Base-by-base conservation (phyloP, 495 filamentous ascomycete species). In the Lophium mytilinum region DNA sequence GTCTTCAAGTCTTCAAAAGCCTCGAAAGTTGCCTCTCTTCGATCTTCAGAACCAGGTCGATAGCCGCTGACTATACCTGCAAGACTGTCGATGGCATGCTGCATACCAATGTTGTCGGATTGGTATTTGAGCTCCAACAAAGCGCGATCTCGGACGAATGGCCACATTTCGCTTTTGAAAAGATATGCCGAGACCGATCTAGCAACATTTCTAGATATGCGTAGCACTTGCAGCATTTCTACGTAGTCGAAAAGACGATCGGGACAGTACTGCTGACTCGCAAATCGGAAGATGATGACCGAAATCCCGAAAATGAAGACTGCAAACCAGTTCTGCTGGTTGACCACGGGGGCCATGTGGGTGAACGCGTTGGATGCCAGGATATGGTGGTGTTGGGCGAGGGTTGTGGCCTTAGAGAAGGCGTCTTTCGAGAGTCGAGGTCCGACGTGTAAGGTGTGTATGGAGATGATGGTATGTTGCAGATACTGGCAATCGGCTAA, bases 261-360 rank as follows among this genome's bases (percentile, higher is more conserved):
- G 9, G 49, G 34, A 24, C 19, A 33, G 19, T 35, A 9, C n/a
- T 52, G 49, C 19, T 52, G 49, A 4, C 3, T 37, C 21, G 11
- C 49, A 14, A 52, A 52, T n/a, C 37, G 49, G 49, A 52, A 52
- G 18, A 52, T 35, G 19, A 52, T 52, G 10, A 52, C 49, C 12
- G 49, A 52, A 4, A 52, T 52, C 11, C 49, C 34, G 14, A 52
- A 52, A n/a, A n/a, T 14, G 12, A 52, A 19, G 21, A 52, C 49
- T n/a, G 49, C 14, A 9, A 36, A 5, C 49, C 49, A 52, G 14
- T 33, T 52, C 24, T 37, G 49, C 10, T 52, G 4, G 18, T 33
- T 52, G 49, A 52, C 19, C 4, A 52, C 14, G 49, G 10, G 19
- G 2, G 24, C 24, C 24, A 30, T 30, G 24, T 30, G 24, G 24